These are phyloP conservation scores for Martensiomyces pterosporus DNA, from an alignment of 192 early-diverging fungal genomes.

Conservation along the genomic window DNA sequence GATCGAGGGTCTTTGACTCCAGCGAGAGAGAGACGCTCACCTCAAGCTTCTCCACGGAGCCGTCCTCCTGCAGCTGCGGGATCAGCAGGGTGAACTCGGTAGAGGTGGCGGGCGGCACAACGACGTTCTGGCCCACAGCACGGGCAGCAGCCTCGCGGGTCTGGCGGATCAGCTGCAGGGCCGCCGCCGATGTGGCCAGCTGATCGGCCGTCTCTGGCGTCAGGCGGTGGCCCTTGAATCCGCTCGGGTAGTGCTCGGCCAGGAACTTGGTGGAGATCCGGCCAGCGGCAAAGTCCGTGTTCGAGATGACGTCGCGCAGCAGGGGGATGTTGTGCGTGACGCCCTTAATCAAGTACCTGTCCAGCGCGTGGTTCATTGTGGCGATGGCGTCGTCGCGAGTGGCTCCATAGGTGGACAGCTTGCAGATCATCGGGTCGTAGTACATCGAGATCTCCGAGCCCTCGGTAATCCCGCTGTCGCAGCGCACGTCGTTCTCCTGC, in stretches of 20 bases:
- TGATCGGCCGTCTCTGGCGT: constrained; percentile 49
- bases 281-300: constrained; percentile 67
- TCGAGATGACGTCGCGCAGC: constrained; percentile 77
- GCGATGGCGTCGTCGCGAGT: constrained; percentile 72
- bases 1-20: not conserved
- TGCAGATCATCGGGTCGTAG: constrained; percentile 96
- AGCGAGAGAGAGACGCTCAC: constrained; percentile 7
- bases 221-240: constrained; percentile 75
- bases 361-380: constrained; percentile 78
- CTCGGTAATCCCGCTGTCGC: constrained; percentile 89
- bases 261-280: constrained; percentile 83
- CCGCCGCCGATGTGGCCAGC: constrained; percentile 62
- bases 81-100: constrained; percentile 12
- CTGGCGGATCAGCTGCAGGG: constrained; percentile 66
- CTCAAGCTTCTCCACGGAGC: constrained; percentile 31
- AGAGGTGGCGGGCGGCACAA: not conserved
- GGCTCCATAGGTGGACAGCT: constrained; percentile 79
- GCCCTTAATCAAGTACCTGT: constrained; percentile 88
- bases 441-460: constrained; percentile 92
- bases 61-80: constrained; percentile 52
- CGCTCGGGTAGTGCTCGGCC: constrained; percentile 81
- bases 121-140: not conserved
- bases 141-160: constrained; percentile 23
- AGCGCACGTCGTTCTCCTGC: constrained; percentile 64
- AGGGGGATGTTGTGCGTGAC: constrained; percentile 96